Evolutionary conservation across 169 alveolate genomes (phyloP), one percentile per base, ranked within the genome.

Genomic region (Eimeria mitis): DNA sequence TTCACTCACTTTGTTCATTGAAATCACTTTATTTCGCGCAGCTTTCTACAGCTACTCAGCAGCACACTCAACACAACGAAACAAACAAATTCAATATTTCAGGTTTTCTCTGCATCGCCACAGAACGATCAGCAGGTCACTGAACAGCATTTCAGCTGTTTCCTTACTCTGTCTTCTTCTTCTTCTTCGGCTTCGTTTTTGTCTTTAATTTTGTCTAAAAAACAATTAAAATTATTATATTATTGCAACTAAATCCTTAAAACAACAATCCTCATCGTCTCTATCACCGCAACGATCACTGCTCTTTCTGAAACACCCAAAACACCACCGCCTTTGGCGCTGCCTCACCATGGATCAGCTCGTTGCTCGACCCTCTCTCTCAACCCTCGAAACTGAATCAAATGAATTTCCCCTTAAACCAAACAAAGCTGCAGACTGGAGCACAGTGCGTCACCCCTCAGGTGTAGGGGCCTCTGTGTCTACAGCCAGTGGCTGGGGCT

Each of bases 401-500:
- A 23, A 61, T 1, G 83, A 73, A 73, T 37, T 1, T 44, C 83
- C 52, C 31, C 52, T 73, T 40, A 73, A 73, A 73, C 83, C 47
- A 73, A 16, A 47, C 54, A 44, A 73, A 44, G 0, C 31, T 19
- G n/a, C 83, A 9, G 70, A 61, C 21, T 61, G n/a, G 31, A 21
- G n/a, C 70, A 6, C 70, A 40, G 21, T 78, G n/a, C 31, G 34
- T 65, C 88, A 78, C 54, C 88, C 88, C 21, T 13, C 34, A n/a
- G 63, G 16, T 44, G 34, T 19, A 13, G 88, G 56, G 63, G n/a
- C 63, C 63, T 44, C 88, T 47, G 68, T 42, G 34, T 78, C 88
- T 49, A 78, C 88, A 3, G 88, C 88, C 40, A 78, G 88, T 81
- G 75, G n/a, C n/a, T n/a, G 73, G 54, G 49, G 52, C 75, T 23